Evolutionary conservation across 1,139 yeast species (phyloP).

Genomic region (Geotrichum reessii): DNA sequence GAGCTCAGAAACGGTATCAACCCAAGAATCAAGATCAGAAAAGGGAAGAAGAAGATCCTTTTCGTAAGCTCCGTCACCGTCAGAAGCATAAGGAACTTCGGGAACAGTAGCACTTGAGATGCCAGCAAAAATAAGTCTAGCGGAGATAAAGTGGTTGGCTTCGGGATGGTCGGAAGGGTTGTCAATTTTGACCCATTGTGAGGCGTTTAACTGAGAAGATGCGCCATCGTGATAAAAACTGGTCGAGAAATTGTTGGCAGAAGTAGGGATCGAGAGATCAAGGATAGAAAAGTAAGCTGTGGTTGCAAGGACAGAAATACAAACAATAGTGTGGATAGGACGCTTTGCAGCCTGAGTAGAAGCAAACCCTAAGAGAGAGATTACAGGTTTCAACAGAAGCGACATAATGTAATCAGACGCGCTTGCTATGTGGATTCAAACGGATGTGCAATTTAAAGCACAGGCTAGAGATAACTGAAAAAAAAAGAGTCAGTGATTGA

Average conservation of each 20-base stretch:
- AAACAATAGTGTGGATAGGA: slow-evolving; percentile 83
- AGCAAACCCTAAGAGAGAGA: slow-evolving; percentile 28
- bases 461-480: neutral
- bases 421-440: neutral
- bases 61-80: slow-evolving; percentile 38
- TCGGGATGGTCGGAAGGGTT: slow-evolving; percentile 33
- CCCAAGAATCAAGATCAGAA: slow-evolving; percentile 33
- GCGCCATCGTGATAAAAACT: slow-evolving; percentile 26
- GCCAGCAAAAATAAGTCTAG: slow-evolving; percentile 27
- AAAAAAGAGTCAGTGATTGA: neutral
- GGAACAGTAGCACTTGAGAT: slow-evolving; percentile 18
- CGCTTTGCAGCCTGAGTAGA: slow-evolving; percentile 69
- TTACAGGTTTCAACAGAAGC: slow-evolving; percentile 15
- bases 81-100: slow-evolving; percentile 19
- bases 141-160: slow-evolving; percentile 32
- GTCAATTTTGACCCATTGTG: slow-evolving; percentile 30
- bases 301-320: slow-evolving; percentile 70
- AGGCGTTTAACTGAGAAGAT: slow-evolving; percentile 19
- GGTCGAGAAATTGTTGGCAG: slow-evolving; percentile 26
- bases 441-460: neutral
- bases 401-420: slow-evolving; percentile 7
- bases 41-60: slow-evolving; percentile 43
- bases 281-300: slow-evolving; percentile 76
- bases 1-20: slow-evolving; percentile 37
- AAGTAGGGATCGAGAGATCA: slow-evolving; percentile 61